These are phyloP conservation scores for Penicillium egyptiacum DNA, from an alignment of 495 filamentous ascomycete genomes.

Conservation along the genomic window DNA sequence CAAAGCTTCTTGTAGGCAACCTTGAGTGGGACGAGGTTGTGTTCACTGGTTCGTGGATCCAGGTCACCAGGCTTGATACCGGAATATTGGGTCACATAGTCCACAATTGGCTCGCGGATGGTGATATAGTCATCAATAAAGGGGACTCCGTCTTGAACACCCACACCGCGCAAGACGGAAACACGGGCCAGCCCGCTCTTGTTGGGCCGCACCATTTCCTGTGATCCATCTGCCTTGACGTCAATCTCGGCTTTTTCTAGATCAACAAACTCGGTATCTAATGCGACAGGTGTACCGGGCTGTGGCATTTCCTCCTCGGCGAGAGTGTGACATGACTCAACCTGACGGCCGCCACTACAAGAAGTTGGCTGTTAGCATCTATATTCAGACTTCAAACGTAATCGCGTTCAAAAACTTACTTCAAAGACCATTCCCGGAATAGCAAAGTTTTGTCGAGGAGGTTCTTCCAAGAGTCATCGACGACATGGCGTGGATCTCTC, in stretches of 20 bases:
- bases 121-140: conserved; percentile 98
- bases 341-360: conserved; percentile 36
- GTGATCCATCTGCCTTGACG: conserved; percentile 84
- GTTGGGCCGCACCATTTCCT: conserved; percentile 80
- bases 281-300: conserved; percentile 71
- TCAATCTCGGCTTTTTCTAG: conserved; percentile 89
- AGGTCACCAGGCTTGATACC: conserved; percentile 85
- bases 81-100: conserved; percentile 91
- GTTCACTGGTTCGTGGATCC: conserved; percentile 66
- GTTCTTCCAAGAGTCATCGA: conserved; percentile 85
- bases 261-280: conserved; percentile 95
- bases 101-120: conserved; percentile 86
- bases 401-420: conserved; percentile 42
- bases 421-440: conserved; percentile 68
- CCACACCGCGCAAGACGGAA: conserved; percentile 79
- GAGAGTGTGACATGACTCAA: conserved; percentile 56
- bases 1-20: conserved; percentile 96
- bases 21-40: conserved; percentile 84
- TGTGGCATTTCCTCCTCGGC: conserved; percentile 64
- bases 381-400: neutral
- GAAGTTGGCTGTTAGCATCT: conserved; percentile 9
- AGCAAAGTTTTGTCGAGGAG: conserved; percentile 78
- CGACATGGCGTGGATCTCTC: conserved; percentile 67
- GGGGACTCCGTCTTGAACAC: conserved; percentile 70
- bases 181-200: conserved; percentile 84